Percentiles rank a stretch among this genome's conserved stretches.
Conservation (phyloP, 2,329 filamentous ascomycete species). For the Fusarium devonianum region DNA sequence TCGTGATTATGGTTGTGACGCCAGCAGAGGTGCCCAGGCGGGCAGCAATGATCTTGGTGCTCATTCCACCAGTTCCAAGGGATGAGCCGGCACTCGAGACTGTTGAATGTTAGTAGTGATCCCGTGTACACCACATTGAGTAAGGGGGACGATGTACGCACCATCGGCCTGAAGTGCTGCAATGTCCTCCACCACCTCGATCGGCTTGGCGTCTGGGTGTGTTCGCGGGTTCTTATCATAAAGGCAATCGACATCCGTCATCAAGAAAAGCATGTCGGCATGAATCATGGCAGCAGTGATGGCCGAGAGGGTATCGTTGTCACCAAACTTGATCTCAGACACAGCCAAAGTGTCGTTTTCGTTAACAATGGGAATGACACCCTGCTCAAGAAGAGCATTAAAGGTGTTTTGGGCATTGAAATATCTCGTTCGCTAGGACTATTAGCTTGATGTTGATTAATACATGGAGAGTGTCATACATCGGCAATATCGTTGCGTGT, state of each 20-base stretch:
- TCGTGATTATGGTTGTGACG: constrained; percentile 94
- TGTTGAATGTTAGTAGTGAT: constrained; percentile 43
- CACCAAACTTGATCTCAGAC: constrained; percentile 98
- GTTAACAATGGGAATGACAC: constrained; percentile 97
- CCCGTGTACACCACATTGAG: background rate
- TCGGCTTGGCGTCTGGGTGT: constrained; percentile 84
- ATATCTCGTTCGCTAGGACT: constrained; percentile 81
- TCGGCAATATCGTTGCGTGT: constrained; percentile 97
- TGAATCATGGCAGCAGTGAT: constrained; percentile 98
- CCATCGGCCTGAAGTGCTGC: constrained; percentile 80
- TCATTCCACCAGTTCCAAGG: constrained; percentile 95
- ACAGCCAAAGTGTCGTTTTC: constrained; percentile 98
- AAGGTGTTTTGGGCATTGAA: constrained; percentile 97
- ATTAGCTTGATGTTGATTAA: constrained; percentile 4
- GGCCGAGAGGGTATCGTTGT: constrained; percentile 96
- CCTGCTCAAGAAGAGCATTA: constrained; percentile 87
- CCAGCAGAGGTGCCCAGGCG: constrained; percentile 91
- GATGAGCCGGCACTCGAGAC: constrained; percentile 89
- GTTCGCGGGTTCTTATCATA: constrained; percentile 95
- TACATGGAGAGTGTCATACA: constrained; percentile 56
- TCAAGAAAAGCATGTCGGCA: constrained; percentile 94
- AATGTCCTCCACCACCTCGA: constrained; percentile 93
- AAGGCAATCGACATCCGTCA: constrained; percentile 98
- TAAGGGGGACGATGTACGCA: constrained; percentile 47
- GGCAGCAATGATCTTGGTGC: constrained; percentile 94